phyloP scores from a whole-genome alignment of 176 grass and related monocot genomes.

The Avena insularis region DNA sequence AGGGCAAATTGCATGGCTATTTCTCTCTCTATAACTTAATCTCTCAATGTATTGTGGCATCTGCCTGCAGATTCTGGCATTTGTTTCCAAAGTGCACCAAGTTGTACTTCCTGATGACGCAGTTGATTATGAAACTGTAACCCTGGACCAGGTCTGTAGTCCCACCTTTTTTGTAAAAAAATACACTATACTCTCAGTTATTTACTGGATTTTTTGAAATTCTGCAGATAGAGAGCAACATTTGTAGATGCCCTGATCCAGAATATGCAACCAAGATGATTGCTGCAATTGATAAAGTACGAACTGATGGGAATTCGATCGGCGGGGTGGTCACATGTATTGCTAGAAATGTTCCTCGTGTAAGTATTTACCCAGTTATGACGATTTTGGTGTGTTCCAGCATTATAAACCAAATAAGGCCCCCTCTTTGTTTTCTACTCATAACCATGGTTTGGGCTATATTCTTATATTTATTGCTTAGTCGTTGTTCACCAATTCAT shows the following conservation, averaged over 20 bases:
- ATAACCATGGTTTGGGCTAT: background rate
- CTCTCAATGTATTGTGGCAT: slow-evolving; percentile 19
- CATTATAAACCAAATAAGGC: slow-evolving; percentile 13
- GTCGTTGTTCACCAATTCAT: background rate
- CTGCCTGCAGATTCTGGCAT: slow-evolving; percentile 70
- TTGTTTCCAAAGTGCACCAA: slow-evolving; percentile 99
- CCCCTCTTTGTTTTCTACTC: background rate
- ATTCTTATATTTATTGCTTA: slow-evolving; percentile 30
- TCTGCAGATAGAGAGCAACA: slow-evolving; percentile 97
- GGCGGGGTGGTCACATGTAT: slow-evolving; percentile 97
- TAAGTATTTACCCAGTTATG: slow-evolving; percentile 55
- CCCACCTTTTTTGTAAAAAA: slow-evolving; percentile 19
- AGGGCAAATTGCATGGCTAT: background rate
- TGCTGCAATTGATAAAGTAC: slow-evolving; percentile 82
- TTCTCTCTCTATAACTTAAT: slow-evolving; percentile 16
- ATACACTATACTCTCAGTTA: slow-evolving; percentile 15
- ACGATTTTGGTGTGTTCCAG: slow-evolving; percentile 28
- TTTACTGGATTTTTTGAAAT: slow-evolving; percentile 46
- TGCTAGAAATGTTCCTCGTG: slow-evolving; percentile 95
- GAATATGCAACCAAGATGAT: slow-evolving; percentile 99
- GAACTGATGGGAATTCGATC: slow-evolving; percentile 89
- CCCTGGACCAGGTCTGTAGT: slow-evolving; percentile 75
- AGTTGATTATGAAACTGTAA: slow-evolving; percentile 83
- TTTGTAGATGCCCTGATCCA: slow-evolving; percentile 91
- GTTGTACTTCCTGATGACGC: slow-evolving; percentile 84